Evolutionary conservation across 192 early-diverging fungal species (phyloP), one percentile per base, ranked within the genome.

Genomic region (Dissophora ornata): DNA sequence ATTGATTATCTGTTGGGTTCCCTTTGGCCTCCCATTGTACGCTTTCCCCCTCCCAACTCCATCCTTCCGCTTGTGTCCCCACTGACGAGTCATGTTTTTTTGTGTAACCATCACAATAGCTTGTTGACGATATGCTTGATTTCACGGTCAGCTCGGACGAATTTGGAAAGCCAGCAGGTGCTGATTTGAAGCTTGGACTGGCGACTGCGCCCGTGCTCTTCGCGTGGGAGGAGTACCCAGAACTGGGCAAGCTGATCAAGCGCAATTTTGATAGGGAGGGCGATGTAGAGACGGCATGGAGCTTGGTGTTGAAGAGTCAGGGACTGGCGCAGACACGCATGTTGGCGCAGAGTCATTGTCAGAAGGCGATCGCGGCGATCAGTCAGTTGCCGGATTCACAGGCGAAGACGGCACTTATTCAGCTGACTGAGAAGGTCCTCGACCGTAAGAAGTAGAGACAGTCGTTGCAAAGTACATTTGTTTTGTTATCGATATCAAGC

Each of bases 151-250:
- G 87, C 16, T 83, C 90, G 1, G 84, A 89, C 29, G 85, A 92
- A 48, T 79, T 97, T 58, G 97, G 96, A 26, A 98, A 98, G 80
- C 95, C 95, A 24, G 91, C 87, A 4, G 94, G 94, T 34, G 95
- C 96, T 1, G 96, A 96, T 58, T 78, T 97, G 34, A 89, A 93
- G 62, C 83, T 97, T 2, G 95, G 97, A 3, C 79, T 98, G 47
- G 97, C 95, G 0, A 96, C 95, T 11, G 95, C 96, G 0, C 97
- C 97, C 0, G 93, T 99, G 0, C 80, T 99, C 34, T 99, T 90
- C 79, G 96, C 97, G 7, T 94, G 92, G 81, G 91, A 96, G 48
- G 88, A 94, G 80, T 94, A 82, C 65, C 90, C 95, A 4, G 90
- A 95, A 69, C 82, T 99, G 36, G 88, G 90, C 3, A 88, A 88